A percentile compares a stretch with the other conserved stretches of the same genome.
Evolutionary conservation across 2,329 filamentous ascomycete species (phyloP).

Genomic region (Ceratocystis alfenasii): DNA sequence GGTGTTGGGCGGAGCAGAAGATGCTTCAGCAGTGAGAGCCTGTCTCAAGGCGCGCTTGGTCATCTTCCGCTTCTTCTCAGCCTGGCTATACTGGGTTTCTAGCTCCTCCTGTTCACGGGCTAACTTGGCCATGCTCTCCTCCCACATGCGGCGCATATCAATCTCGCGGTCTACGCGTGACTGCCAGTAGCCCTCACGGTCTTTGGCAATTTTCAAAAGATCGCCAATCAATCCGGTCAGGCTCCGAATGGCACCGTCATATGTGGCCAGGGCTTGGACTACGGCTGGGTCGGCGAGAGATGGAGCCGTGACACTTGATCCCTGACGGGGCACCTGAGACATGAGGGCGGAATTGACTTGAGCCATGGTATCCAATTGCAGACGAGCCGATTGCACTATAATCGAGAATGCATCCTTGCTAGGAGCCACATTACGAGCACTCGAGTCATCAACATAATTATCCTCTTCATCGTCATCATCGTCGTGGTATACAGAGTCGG

Average conservation of each 20-base stretch:
- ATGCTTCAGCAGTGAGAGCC: slow-evolving; percentile 51
- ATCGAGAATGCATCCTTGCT: slow-evolving; percentile 95
- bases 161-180: slow-evolving; percentile 84
- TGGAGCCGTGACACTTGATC: background rate
- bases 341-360: slow-evolving; percentile 74
- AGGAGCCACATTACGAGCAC: slow-evolving; percentile 61
- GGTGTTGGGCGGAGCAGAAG: slow-evolving; percentile 27
- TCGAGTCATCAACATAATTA: slow-evolving; percentile 60
- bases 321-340: slow-evolving; percentile 41
- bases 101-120: slow-evolving; percentile 87
- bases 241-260: slow-evolving; percentile 80
- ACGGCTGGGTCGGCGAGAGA: slow-evolving; percentile 63
- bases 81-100: slow-evolving; percentile 75
- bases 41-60: slow-evolving; percentile 85
- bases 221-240: slow-evolving; percentile 75
- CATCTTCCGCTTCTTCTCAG: slow-evolving; percentile 76
- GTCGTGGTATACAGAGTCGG: slow-evolving; percentile 32
- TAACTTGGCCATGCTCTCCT: slow-evolving; percentile 97
- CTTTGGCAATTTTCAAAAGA: slow-evolving; percentile 79
- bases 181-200: slow-evolving; percentile 95
- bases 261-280: slow-evolving; percentile 66
- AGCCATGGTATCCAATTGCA: slow-evolving; percentile 83
- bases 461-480: slow-evolving; percentile 61
- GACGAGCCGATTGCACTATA: slow-evolving; percentile 83
- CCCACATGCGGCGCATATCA: slow-evolving; percentile 91